Evolutionary conservation across 164 flowering plant genomes (phyloP), one percentile per base, ranked within the genome.

Genomic region (Magnolia kwangsiensis): DNA sequence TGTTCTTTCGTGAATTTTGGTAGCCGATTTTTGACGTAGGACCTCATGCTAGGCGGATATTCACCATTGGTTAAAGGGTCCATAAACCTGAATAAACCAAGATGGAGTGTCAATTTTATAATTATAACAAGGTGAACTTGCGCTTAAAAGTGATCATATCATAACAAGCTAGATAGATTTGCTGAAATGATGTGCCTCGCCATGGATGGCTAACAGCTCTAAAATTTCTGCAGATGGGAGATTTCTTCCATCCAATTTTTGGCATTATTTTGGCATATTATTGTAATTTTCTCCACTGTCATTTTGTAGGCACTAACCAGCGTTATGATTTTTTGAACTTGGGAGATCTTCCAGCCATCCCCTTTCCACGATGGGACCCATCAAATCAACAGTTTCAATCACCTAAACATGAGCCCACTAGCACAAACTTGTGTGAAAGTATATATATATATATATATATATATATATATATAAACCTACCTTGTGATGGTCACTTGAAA

Each of bases 21-120:
- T 11, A 77, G 51, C 14, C 79, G 63, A 3, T 72, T 11, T 31
- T 63, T 29, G 0, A 72, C 64, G 18, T 23, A 10, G 19, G 63
- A 71, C 19, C 23, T 59, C 78, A 77, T 77, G 13, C 5, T 29
- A 2, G 0, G 1, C 51, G 79, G 79, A 67, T 77, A 77, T 4
- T 18, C 29, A 19, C 79, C 79, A 4, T 27, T 14, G 1, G 66
- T 51, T 37, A 77, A 29, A 8, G 79, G 79, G 3, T 72, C 65
- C 71, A 72, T 8, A 37, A 64, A 72, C 75, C 79, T 77, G 61
- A 55, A 51, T 21, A 4, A 55, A 11, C 2, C 16, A 4, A 50
- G 9, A 31, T 55, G 61, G 18, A 51, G 13, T 55, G 13, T 4
- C n/a, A 21, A 8, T 7, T 24, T 11, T 11, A 24, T 67, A 67